Evolutionary conservation across 108 stramenopile genomes (phyloP), one percentile per base, ranked within the genome.

Genomic region (Bacterosira constricta): DNA sequence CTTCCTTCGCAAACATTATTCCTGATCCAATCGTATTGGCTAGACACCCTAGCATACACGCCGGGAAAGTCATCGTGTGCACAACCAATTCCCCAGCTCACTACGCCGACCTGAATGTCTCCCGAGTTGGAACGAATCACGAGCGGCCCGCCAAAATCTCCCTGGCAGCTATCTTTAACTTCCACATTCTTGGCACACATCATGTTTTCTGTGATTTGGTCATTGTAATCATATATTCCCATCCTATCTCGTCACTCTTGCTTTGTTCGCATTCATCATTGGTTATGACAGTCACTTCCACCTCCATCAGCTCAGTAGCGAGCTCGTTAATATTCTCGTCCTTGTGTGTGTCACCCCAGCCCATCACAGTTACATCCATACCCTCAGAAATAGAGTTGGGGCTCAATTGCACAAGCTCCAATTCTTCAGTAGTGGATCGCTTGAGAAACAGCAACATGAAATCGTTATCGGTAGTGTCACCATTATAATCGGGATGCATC

Each of bases 31-130:
- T 80, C 79, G 31, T 61, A 72, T 20, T 51, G 35, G 2, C 25
- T 9, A 6, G 56, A 35, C 9, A 80, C 45, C 20, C 83, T 46
- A 9, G 75, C 46, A 41, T 63, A 74, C 0, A 84, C 83, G 15
- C 83, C 83, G 10, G 83, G 83, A 39, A 66, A 84, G 10, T 57
- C 17, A 2, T 27, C 34, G 54, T 68, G 57, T 6, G 73, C 83
- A 34, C 83, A 84, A 13, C 70, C 63, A 27, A 69, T 63, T 1
- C 83, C 84, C 80, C 84, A 85, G 17, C 70, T 73, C 10, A 77
- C 71, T 15, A 81, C 71, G 0, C 80, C 84, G 1, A 85, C 84
- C 13, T 66, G 65, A 49, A 73, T 35, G 61, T 77, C 20, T 30
- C 58, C 15, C 18, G 34, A 41, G 61, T 44, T 32, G 26, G 31